Base-by-base conservation (phyloP, 1,284 basidiomycete species). In the Malassezia slooffiae region DNA sequence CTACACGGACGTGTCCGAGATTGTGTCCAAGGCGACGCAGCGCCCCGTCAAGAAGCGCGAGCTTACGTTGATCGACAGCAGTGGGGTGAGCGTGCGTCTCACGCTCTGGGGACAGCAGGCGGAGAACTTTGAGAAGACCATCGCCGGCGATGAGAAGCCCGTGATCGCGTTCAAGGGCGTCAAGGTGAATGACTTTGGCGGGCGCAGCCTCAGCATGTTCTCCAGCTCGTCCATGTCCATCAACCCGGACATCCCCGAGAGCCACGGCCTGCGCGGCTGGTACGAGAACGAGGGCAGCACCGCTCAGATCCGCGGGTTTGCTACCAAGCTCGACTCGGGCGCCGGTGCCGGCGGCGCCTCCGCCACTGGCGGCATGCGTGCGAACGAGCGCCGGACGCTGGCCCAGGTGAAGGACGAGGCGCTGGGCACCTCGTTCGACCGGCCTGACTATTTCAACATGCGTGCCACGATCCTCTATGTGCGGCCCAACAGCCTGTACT, bases 31-130 rank as follows among this genome's bases (percentile, higher is more conserved):
- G 46, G 66, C 66, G 3, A 58, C 62, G 29, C 64, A 67, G 49
- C 57, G 60, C 29, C 62, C 58, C 6, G 55, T 69, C 9, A 50
- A 59, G 47, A 69, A 69, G 56, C 49, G 66, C 16, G 66, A 67
- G 41, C 43, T 69, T 35, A 82, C 79, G 1, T 73, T 99, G 13
- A 88, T 90, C 12, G 93, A 99, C 69, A 79, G 79, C 52, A 83
- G 85, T 8, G 77, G 77, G 23, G 87, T 76, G 68, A 80, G 80
- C 24, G 81, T 91, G 27, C 79, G 85, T 22, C 70, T 96, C 54
- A 97, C 93, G 3, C 74, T 97, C 5, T 99, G 93, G 91, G 93
- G 91, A 22, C 89, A 85, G 70, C 83, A 85, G 67, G 93, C 91
- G 1, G 89, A 96, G 67, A 77, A 77, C 34, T 97, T 82, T 50